These are phyloP conservation scores for Scheffersomyces spartinae DNA, from an alignment of 805 yeast species.

Conservation along the genomic window DNA sequence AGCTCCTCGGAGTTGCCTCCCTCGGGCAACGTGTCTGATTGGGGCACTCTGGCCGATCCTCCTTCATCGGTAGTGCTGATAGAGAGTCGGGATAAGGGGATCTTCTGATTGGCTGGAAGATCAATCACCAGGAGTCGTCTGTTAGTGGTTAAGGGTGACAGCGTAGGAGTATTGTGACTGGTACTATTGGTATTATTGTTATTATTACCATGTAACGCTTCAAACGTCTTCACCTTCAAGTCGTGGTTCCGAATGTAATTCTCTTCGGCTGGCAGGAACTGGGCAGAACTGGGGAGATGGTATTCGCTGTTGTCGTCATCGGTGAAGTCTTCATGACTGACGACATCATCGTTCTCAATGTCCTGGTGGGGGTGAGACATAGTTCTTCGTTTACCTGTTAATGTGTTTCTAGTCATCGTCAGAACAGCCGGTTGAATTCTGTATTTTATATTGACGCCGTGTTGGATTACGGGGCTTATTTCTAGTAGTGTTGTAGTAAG, in stretches of 20 bases:
- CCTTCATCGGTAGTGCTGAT: too few relatives aligned
- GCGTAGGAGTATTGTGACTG: constrained; percentile 6
- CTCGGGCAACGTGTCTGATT: constrained; percentile 35
- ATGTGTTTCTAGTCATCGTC: too few relatives aligned
- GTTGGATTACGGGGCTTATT: too few relatives aligned
- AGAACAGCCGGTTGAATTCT: too few relatives aligned
- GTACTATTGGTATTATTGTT: constrained; percentile 3
- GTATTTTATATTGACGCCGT: too few relatives aligned
- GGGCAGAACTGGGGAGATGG: constrained; percentile 32
- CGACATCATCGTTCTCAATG: constrained; percentile 1
- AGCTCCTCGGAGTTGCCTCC: constrained; percentile 60
- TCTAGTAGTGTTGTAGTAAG: too few relatives aligned
- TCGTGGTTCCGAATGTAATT: constrained; percentile 53
- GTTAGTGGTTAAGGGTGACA: background rate
- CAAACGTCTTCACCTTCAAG: constrained; percentile 51
- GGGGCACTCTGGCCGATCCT: background rate
- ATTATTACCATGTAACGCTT: constrained; percentile 22
- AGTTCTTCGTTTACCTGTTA: too few relatives aligned
- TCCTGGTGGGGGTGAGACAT: too few relatives aligned
- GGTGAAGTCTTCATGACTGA: constrained; percentile 1
- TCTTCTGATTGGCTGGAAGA: background rate
- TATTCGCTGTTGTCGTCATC: constrained; percentile 18
- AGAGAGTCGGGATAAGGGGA: background rate
- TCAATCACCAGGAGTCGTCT: background rate
- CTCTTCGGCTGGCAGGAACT: constrained; percentile 58